Evolutionary conservation across 345 rosid species (phyloP).

Genomic region (Eucalyptus marginata): DNA sequence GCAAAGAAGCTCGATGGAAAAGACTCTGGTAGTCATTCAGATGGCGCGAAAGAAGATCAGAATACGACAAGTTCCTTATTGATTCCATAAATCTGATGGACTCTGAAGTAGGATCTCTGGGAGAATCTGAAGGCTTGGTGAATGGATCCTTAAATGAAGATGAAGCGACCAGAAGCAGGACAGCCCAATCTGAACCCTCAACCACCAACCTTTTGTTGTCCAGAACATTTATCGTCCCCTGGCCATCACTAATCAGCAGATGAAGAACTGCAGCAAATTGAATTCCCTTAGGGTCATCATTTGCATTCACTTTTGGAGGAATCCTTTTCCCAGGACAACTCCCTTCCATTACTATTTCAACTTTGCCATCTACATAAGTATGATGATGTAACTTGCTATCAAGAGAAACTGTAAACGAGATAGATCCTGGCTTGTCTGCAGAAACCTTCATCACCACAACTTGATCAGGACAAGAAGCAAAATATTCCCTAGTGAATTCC

Average conservation of each 20-base stretch:
- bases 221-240: constrained; percentile 28
- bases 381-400: constrained; percentile 56
- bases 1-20: constrained; percentile 65
- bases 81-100: constrained; percentile 24
- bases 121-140: constrained; percentile 61
- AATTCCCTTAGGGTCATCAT: constrained; percentile 52
- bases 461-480: constrained; percentile 68
- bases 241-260: constrained; percentile 40
- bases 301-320: constrained; percentile 19
- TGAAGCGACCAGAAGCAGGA: constrained; percentile 47
- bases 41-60: constrained; percentile 53
- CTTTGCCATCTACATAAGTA: constrained; percentile 26
- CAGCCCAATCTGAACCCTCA: constrained; percentile 70
- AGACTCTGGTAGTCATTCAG: constrained; percentile 67
- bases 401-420: constrained; percentile 55
- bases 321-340: constrained; percentile 63
- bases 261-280: constrained; percentile 63
- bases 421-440: constrained; percentile 47
- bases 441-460: constrained; percentile 61
- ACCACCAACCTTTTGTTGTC: constrained; percentile 56
- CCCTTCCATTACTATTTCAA: constrained; percentile 58
- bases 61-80: constrained; percentile 29
- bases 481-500: constrained; percentile 58
- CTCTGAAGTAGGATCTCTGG: constrained; percentile 46
- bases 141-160: constrained; percentile 88